Evolutionary conservation across 768 basidiomycete genomes (phyloP).

Genomic region (Favolaschia claudopus): DNA sequence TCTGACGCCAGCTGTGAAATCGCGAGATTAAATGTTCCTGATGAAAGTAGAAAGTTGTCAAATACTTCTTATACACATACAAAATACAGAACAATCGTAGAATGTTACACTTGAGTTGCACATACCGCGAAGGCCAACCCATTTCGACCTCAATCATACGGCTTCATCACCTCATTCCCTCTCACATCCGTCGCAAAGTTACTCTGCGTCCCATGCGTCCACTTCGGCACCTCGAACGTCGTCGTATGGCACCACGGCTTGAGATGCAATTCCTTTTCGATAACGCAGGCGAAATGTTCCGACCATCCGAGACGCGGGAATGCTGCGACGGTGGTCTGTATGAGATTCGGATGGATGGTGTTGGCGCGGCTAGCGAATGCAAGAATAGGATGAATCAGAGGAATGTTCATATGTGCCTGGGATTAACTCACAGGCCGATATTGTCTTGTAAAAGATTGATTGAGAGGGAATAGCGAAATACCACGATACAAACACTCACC

Average conservation of each 20-base stretch:
- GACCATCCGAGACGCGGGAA: constrained; percentile 57
- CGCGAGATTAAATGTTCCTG: no score
- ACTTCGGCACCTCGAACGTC: constrained; percentile 54
- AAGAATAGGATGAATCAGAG: constrained; percentile 13
- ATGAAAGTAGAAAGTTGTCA: no score
- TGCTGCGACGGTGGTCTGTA: constrained; percentile 46
- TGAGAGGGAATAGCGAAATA: background rate
- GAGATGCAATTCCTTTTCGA: constrained; percentile 52
- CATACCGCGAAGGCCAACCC: no score
- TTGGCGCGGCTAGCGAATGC: constrained; percentile 46
- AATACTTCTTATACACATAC: no score
- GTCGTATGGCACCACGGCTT: constrained; percentile 62
- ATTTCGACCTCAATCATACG: constrained; percentile 40
- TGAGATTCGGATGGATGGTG: constrained; percentile 48
- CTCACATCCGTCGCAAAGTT: constrained; percentile 57
- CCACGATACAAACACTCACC: constrained; percentile 38
- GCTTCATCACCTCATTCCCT: constrained; percentile 50
- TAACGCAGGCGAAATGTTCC: constrained; percentile 48
- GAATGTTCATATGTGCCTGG: background rate
- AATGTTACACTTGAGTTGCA: no score
- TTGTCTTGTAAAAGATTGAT: constrained; percentile 42
- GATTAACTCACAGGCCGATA: constrained; percentile 47
- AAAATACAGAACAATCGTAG: no score
- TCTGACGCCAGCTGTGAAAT: no score
- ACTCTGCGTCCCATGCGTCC: constrained; percentile 51